These are phyloP conservation scores for Claviceps purpurea DNA, from an alignment of 2,329 filamentous ascomycete species.

Conservation along the genomic window DNA sequence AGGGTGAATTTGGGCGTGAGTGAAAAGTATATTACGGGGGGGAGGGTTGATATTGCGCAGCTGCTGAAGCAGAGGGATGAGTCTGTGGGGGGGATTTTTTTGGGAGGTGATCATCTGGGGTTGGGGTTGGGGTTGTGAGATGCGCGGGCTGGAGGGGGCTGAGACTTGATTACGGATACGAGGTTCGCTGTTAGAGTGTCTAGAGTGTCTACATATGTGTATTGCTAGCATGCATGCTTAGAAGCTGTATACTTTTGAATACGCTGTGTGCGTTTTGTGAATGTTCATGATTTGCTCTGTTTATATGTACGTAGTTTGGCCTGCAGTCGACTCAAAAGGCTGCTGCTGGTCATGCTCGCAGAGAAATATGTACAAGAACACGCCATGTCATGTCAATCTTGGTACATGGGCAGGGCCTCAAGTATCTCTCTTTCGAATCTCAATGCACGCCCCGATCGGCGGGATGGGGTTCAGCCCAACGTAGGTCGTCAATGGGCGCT, in stretches of 20 bases:
- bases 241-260: background rate
- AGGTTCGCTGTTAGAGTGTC: background rate
- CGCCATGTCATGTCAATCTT: background rate
- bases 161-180: too few species aligned
- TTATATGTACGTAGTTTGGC: too few species aligned
- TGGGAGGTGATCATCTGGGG: constrained; percentile 27
- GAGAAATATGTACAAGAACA: too few species aligned
- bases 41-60: constrained; percentile 68
- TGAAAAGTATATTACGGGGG: constrained; percentile 72
- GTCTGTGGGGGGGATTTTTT: constrained; percentile 17
- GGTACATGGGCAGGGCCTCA: background rate
- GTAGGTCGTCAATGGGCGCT: constrained; percentile 28
- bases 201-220: background rate
- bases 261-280: background rate
- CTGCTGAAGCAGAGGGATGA: constrained; percentile 49
- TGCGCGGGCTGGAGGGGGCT: too few species aligned
- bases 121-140: constrained; percentile 7
- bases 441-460: constrained; percentile 13
- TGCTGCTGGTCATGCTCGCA: too few species aligned
- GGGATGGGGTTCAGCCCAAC: constrained; percentile 28
- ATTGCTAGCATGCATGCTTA: background rate
- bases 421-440: constrained; percentile 12
- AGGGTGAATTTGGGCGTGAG: constrained; percentile 80
- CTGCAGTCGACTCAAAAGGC: too few species aligned
- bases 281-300: background rate